phyloP scores from a whole-genome alignment of 805 yeast species.

The Wickerhamiella cacticola region DNA sequence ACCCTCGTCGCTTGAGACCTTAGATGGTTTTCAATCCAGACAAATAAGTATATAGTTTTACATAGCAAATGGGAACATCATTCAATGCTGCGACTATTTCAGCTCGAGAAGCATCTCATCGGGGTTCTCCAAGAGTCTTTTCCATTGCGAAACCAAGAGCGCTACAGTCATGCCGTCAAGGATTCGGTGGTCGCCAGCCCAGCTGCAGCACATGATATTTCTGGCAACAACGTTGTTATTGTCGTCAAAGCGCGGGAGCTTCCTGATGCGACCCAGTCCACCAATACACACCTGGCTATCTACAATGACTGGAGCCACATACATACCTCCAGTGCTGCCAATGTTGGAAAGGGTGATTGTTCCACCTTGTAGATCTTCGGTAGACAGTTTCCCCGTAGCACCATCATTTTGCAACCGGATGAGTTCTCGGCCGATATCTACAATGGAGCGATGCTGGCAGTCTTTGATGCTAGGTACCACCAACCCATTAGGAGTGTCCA shows the following conservation, averaged over 20 bases:
- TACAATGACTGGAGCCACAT: conserved; percentile 28
- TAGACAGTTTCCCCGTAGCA: conserved; percentile 21
- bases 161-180: conserved; percentile 31
- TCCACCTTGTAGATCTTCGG: conserved; percentile 26
- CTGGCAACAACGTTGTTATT: conserved; percentile 22
- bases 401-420: conserved; percentile 24
- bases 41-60: not conserved
- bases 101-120: conserved; percentile 13
- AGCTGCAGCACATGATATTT: conserved; percentile 24
- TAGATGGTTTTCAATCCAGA: conserved; percentile 17
- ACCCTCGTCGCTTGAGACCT: conserved; percentile 88
- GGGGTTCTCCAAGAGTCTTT: conserved; percentile 13
- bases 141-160: conserved; percentile 24
- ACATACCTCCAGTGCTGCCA: conserved; percentile 30
- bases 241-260: conserved; percentile 24
- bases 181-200: conserved; percentile 30
- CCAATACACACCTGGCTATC: conserved; percentile 28
- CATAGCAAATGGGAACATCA: not conserved
- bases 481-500: conserved; percentile 29
- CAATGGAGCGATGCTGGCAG: conserved; percentile 22
- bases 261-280: conserved; percentile 25
- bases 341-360: conserved; percentile 29
- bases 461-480: conserved; percentile 28
- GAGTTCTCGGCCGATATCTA: conserved; percentile 26
- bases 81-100: not conserved